These are phyloP conservation scores for Salmacisia buchloeana DNA, from an alignment of 1,284 basidiomycete genomes.

Conservation along the genomic window DNA sequence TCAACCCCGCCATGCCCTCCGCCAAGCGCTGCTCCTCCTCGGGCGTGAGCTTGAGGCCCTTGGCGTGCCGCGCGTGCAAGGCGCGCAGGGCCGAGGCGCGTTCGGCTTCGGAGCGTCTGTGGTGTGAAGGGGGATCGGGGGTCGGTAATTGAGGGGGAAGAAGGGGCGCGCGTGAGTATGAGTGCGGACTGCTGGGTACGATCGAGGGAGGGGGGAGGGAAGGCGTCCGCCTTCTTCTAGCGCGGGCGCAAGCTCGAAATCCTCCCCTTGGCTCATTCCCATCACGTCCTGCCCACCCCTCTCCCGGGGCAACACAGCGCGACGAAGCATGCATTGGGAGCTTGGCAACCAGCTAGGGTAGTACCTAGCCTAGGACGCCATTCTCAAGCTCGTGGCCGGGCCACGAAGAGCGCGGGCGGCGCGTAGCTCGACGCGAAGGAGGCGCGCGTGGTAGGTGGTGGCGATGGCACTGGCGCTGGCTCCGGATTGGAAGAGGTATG, in stretches of 20 bases:
- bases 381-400: not conserved
- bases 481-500: no score
- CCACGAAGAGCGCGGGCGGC: not conserved
- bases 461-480: no score
- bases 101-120: constrained; percentile 34
- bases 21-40: constrained; percentile 33
- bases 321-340: no score
- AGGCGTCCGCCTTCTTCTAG: not conserved
- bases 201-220: not conserved
- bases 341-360: not conserved
- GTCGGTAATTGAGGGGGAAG: not conserved
- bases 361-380: not conserved
- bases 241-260: not conserved
- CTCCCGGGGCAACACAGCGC: no score
- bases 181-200: not conserved
- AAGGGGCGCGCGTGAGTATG: not conserved
- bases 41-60: constrained; percentile 28
- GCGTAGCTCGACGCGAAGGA: constrained; percentile 3
- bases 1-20: constrained; percentile 31
- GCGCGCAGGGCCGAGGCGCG: constrained; percentile 31
- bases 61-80: constrained; percentile 30
- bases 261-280: no score
- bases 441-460: no score
- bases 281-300: no score
- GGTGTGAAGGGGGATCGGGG: no score